phyloP scores from a whole-genome alignment of 1,284 basidiomycete species.

The Takashimella tepidaria region DNA sequence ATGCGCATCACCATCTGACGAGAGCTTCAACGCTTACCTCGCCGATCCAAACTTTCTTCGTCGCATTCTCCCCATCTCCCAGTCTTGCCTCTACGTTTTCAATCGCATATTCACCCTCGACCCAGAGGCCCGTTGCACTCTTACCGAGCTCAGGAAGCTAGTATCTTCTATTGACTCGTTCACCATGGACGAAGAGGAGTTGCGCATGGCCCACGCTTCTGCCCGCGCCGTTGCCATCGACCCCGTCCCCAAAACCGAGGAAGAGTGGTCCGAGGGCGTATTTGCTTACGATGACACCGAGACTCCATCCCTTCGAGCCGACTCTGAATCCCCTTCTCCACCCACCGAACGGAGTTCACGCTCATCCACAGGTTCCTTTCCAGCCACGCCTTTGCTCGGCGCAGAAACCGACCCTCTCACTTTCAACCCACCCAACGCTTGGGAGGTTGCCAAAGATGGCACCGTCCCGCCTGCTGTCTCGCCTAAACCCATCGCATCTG shows the following conservation, averaged over 20 bases:
- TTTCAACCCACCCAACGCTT: not conserved
- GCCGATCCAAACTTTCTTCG: slow-evolving; percentile 63
- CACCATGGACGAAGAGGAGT: slow-evolving; percentile 58
- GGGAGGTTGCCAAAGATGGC: not conserved
- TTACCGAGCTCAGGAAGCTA: slow-evolving; percentile 60
- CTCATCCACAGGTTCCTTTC: slow-evolving; percentile 34
- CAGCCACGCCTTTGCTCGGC: slow-evolving; percentile 34
- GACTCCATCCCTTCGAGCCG: slow-evolving; percentile 37
- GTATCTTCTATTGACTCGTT: slow-evolving; percentile 61
- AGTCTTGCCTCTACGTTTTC: slow-evolving; percentile 52
- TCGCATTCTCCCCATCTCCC: slow-evolving; percentile 61
- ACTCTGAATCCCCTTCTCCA: slow-evolving; percentile 35
- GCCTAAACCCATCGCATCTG: not conserved
- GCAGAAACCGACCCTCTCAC: not conserved
- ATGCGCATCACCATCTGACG: slow-evolving; percentile 64
- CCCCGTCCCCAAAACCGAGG: slow-evolving; percentile 13
- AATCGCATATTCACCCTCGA: slow-evolving; percentile 59
- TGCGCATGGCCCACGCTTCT: slow-evolving; percentile 47
- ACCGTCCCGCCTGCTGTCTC: not conserved
- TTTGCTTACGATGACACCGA: slow-evolving; percentile 15
- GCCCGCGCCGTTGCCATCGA: slow-evolving; percentile 15
- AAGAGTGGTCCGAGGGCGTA: slow-evolving; percentile 15
- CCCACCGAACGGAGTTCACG: slow-evolving; percentile 25
- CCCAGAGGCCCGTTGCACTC: slow-evolving; percentile 54
- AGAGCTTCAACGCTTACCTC: slow-evolving; percentile 65